Conservation (phyloP, 306 rosid species). For the Gynostemma pentaphyllum region DNA sequence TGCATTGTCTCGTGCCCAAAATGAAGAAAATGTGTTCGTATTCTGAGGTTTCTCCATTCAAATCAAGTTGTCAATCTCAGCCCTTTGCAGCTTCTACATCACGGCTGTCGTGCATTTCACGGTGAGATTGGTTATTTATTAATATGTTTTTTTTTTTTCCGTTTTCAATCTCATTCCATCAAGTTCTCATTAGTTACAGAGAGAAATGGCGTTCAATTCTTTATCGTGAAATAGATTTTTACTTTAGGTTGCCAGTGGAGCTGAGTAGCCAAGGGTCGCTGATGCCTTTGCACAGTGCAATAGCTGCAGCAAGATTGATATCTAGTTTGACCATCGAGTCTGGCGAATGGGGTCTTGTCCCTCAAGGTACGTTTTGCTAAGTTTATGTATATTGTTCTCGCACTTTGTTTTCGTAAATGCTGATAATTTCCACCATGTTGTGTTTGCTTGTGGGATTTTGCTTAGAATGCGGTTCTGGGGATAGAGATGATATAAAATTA, state of each 20-base stretch:
- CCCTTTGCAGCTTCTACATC: conserved; percentile 21
- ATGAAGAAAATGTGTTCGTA: conserved; percentile 23
- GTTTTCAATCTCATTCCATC: neutral
- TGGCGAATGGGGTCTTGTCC: conserved; percentile 66
- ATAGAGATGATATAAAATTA: too few relatives aligned
- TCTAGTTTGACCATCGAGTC: conserved; percentile 62
- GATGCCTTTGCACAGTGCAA: conserved; percentile 64
- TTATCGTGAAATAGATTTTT: neutral
- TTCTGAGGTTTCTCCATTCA: conserved; percentile 22
- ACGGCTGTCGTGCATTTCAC: conserved; percentile 39
- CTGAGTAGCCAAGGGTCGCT: conserved; percentile 53
- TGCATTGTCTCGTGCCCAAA: conserved; percentile 27
- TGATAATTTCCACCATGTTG: neutral
- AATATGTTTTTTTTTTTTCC: neutral
- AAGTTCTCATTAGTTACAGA: neutral
- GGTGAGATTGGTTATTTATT: conserved; percentile 36
- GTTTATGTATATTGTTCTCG: conserved; percentile 5
- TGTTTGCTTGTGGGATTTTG: neutral
- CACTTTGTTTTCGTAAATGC: neutral
- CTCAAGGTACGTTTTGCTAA: conserved; percentile 51
- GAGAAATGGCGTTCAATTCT: neutral
- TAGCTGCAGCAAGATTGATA: conserved; percentile 68
- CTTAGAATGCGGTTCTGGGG: neutral
- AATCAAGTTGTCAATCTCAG: conserved; percentile 16
- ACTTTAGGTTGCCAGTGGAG: conserved; percentile 53